Base-by-base conservation (phyloP, 768 basidiomycete genomes). In the Filobasidium floriforme region DNA sequence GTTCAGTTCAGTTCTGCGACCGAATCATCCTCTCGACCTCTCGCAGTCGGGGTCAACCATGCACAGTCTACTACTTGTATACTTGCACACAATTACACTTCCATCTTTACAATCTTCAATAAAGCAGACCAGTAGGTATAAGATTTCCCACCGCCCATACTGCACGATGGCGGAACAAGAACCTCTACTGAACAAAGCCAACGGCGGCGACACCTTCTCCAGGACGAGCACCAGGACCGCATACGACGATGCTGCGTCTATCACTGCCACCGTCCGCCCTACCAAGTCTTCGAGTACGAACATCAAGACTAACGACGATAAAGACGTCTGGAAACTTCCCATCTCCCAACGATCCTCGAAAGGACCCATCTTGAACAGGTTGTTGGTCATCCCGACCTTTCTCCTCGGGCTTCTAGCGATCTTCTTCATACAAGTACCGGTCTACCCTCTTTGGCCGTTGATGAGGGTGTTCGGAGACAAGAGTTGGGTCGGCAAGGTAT, bases 331-430 rank as follows among this genome's bases (percentile, higher is more conserved):
- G 64, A 73, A 73, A n/a, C 73, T 78, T 10, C 79, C 79, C 12
- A 80, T 80, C 62, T 52, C 68, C 0, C 65, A 75, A 1, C 70
- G 79, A 18, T 66, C 76, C 28, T 61, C 74, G 19, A 74, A 73
- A 57, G 72, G 74, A 18, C 69, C 70, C 1, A 43, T 66, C 37
- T 68, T 63, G 24, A 67, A 68, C 65, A 69, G 70, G 41, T 68
- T 75, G 40, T 70, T 76, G 60, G 74, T 77, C 61, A 70, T 72
- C 7, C 64, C 76, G 12, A 0, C 84, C 5, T 73, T 84, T 28
- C 89, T 86, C 76, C 70, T 83, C 9, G 89, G 84, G 12, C 86
- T 86, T 72, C 65, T 90, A 40, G 84, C 87, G 80, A 82, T 89
- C 69, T 85, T 90, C 72, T 82, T 79, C 37, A 85, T 85, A 43